These are phyloP conservation scores for Vaccinium macrocarpon DNA, from an alignment of 148 eudicot species.

Conservation along the genomic window DNA sequence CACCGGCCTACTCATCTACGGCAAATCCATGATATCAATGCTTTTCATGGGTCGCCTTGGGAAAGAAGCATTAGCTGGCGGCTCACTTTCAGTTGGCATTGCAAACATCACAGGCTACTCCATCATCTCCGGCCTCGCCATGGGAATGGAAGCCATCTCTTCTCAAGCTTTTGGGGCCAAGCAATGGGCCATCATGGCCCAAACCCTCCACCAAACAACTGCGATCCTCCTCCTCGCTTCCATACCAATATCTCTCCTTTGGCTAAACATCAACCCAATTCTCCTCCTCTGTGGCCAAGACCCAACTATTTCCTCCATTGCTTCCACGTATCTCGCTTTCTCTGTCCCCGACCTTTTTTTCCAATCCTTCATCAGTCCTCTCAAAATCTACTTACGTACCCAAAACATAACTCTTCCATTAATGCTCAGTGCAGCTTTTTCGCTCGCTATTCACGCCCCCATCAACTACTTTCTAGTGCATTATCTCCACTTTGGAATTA, in stretches of 20 bases:
- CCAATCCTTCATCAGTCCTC: slow-evolving; percentile 32
- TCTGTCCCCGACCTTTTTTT: slow-evolving; percentile 38
- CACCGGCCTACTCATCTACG: slow-evolving; percentile 56
- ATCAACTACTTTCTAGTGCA: slow-evolving; percentile 32
- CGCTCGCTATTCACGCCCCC: slow-evolving; percentile 30
- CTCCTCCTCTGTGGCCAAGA: slow-evolving; percentile 30
- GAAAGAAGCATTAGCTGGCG: slow-evolving; percentile 58
- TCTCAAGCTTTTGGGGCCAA: slow-evolving; percentile 74
- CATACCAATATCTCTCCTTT: slow-evolving; percentile 36
- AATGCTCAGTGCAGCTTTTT: slow-evolving; percentile 25
- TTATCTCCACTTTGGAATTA: slow-evolving; percentile 24
- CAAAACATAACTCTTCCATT: slow-evolving; percentile 39
- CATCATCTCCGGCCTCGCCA: slow-evolving; percentile 39
- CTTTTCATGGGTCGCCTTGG: slow-evolving; percentile 65
- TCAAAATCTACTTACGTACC: slow-evolving; percentile 35
- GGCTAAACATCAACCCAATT: slow-evolving; percentile 40
- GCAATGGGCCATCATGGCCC: slow-evolving; percentile 51
- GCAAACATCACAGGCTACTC: slow-evolving; percentile 86
- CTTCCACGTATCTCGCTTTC: slow-evolving; percentile 27
- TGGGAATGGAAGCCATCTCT: slow-evolving; percentile 81
- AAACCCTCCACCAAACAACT: slow-evolving; percentile 46
- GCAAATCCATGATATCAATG: slow-evolving; percentile 57
- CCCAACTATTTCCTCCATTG: slow-evolving; percentile 25
- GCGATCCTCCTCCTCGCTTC: slow-evolving; percentile 26
- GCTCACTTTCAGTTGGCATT: slow-evolving; percentile 58